Base-by-base conservation (phyloP, 2,329 filamentous ascomycete genomes). In the Lasiodiplodia hormozganensis region DNA sequence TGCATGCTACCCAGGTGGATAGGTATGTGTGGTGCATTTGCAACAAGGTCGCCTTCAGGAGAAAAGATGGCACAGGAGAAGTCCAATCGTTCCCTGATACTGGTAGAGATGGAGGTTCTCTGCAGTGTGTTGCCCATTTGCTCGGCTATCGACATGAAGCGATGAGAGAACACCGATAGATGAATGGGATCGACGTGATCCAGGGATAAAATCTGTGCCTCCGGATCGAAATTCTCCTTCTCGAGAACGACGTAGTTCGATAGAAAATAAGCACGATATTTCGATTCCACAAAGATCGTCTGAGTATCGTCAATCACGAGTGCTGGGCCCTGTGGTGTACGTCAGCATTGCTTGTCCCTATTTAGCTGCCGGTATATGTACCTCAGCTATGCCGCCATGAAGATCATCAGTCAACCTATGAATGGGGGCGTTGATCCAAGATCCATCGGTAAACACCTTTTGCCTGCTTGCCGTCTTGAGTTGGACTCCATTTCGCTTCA, bases 81-180 rank as follows among this genome's bases (percentile, higher is more conserved):
- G 65, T 76, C 74, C 4, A 76, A 64, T 11, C 74, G 68, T 58
- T 76, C 74, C 76, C 95, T 92, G 75, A 94, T 91, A 73, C 94
- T 94, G 1, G 90, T 93, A 74, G 88, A 92, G 67, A 94, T 90
- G 76, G 89, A 91, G 0, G 91, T 94, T 82, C 94, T 94, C 74
- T 94, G 91, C 18, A 94, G 80, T 11, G 90, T 89, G 66, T 90
- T 84, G 0, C 92, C 92, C 92, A 95, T 94, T 75, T 94, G 92
- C 78, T 94, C 92, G 1, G 92, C 92, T 73, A 94, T 93, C 8
- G 90, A 89, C 92, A 94, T 95, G 79, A 95, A 95, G 10, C 92
- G 86, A 76, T 94, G 91, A 0, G 90, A 90, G 72, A 95, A 94
- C 68, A 95, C 91, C 74, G 88, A 91, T 2, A 95, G 85, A 81